Evolutionary conservation across 176 grass and related monocot species (phyloP), one percentile per base, ranked within the genome.

Genomic region (Guadua angustifolia): DNA sequence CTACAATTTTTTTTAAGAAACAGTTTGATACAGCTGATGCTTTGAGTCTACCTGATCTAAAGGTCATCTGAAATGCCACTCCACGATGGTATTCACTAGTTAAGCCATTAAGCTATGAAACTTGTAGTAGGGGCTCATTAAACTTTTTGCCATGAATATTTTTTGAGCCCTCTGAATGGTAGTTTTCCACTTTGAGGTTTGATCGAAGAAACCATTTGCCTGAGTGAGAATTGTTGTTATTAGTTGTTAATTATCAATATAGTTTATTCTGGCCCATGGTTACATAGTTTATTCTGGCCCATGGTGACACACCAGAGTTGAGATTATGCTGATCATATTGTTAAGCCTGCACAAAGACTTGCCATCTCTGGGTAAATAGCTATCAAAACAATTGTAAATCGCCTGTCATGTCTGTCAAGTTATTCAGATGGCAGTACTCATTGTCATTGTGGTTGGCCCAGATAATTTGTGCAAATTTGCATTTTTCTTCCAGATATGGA

Each of bases 41-140:
- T 71, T 6, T 80, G 26, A 73, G 44, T 38, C 84, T 39, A 79
- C 44, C 58, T 64, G 56, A 26, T 86, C 6, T 73, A 86, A 14
- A 7, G 9, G n/a, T 47, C 71, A 22, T 77, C 25, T 78, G 50
- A 42, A 73, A 70, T 67, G 52, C 29, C 50, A 50, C 26, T 29
- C 18, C 6, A 15, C 8, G 19, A 33, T 58, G 4, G 19, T 69
- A 19, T 74, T 5, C 39, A 74, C 36, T 88, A 61, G 40, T 40
- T 79, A 73, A 53, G 45, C 80, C 36, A 29, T 40, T 79, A 73
- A 53, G 45, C 80, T 45, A 47, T 56, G 17, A 40, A 77, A 43
- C 29, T 10, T 82, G 57, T 40, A 32, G 42, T 59, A 36, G 1
- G 21, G 58, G 35, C 25, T 16, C 71, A 69, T 67, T 69, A 49